A percentile compares a stretch with the other conserved stretches of the same genome.
Conservation (phyloP, 768 basidiomycete genomes). For the Mycena chlorophos region DNA sequence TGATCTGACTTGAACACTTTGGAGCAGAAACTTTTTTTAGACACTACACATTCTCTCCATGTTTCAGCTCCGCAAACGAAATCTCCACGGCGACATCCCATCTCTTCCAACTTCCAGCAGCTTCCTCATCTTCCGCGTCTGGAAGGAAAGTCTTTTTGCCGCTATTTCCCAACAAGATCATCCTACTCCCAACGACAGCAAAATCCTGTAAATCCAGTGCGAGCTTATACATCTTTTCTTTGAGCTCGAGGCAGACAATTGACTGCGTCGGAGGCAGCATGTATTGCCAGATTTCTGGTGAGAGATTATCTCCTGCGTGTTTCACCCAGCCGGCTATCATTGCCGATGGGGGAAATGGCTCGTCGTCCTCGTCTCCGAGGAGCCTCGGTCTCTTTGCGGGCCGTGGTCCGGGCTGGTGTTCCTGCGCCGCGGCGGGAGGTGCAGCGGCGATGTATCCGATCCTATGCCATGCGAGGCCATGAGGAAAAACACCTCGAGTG, state of each 20-base stretch:
- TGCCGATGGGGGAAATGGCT: constrained; percentile 9
- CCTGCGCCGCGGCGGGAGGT: neutral
- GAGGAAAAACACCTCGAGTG: constrained; percentile 24
- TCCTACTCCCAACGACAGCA: constrained; percentile 15
- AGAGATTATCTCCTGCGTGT: neutral
- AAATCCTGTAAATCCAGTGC: constrained; percentile 25
- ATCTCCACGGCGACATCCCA: constrained; percentile 8
- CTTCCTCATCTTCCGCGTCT: neutral
- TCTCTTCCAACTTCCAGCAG: neutral
- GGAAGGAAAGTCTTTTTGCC: constrained; percentile 24
- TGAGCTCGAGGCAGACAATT: constrained; percentile 24
- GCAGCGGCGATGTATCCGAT: neutral
- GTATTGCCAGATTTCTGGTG: constrained; percentile 28
- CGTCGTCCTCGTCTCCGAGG: neutral
- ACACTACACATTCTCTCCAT: neutral
- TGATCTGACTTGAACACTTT: too few relatives aligned
- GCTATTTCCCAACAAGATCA: constrained; percentile 23
- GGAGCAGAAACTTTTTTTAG: too few relatives aligned
- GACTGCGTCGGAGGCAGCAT: constrained; percentile 23
- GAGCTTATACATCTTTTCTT: constrained; percentile 20
- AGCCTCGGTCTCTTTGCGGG: neutral
- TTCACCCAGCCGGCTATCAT: constrained; percentile 27
- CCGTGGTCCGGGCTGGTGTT: neutral
- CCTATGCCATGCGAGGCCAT: constrained; percentile 23
- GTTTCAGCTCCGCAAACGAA: neutral